Percentiles rank a stretch among this genome's conserved stretches.
Conservation (phyloP, 2,329 filamentous ascomycete species). For the Sporothrix protearum region DNA sequence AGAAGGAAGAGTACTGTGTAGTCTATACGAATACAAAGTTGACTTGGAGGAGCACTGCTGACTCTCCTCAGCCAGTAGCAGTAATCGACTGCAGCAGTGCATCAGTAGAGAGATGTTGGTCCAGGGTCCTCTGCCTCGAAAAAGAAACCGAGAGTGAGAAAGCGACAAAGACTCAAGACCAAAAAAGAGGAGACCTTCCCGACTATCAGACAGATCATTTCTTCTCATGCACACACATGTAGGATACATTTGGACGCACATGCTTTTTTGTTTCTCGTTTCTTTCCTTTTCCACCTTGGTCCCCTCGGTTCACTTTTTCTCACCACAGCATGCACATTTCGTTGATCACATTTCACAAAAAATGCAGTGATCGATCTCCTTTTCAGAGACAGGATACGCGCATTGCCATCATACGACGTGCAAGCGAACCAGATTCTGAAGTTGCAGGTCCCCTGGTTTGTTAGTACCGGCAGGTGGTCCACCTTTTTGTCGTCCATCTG, state of each 20-base stretch:
- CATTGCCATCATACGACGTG: background rate
- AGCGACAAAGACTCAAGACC: background rate
- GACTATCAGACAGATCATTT: slow-evolving; percentile 10
- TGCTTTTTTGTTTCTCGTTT: background rate
- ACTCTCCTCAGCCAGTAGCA: background rate
- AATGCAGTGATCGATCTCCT: slow-evolving; percentile 6
- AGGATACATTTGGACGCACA: background rate
- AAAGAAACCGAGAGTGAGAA: background rate
- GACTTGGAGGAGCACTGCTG: no score
- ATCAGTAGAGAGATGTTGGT: background rate
- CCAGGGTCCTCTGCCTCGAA: background rate
- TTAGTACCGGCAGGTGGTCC: background rate
- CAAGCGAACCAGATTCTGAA: background rate
- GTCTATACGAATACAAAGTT: no score
- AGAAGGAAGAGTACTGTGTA: no score
- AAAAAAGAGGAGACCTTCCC: background rate
- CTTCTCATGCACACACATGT: background rate
- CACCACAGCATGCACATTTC: background rate
- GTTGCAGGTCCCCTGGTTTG: background rate
- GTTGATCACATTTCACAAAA: slow-evolving; percentile 13
- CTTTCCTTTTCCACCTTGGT: background rate
- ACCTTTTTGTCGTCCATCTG: background rate
- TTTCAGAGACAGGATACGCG: background rate
- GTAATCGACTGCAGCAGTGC: background rate
- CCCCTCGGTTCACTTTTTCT: background rate